Percentiles rank a stretch among this genome's conserved stretches.
Evolutionary conservation across 306 rosid genomes (phyloP).

Genomic region (Citrullus mucosospermus): DNA sequence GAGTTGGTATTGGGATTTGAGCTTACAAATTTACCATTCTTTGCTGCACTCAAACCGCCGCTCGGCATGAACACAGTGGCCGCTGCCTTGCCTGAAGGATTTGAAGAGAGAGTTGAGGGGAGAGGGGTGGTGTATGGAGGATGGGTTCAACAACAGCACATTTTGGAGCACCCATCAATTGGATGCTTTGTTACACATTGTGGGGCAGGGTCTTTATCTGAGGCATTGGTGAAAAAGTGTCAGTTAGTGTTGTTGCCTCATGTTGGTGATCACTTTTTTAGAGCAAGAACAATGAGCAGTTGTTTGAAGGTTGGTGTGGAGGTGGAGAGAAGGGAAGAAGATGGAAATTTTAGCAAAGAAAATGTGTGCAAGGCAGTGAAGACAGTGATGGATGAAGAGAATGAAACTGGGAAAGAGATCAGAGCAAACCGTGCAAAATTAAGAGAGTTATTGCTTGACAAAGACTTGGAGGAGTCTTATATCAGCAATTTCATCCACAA

Average conservation of each 20-base stretch:
- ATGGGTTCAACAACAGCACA: constrained; percentile 57
- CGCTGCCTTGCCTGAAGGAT: constrained; percentile 48
- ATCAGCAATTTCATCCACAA: constrained; percentile 26
- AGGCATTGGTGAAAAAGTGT: constrained; percentile 38
- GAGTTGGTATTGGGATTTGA: constrained; percentile 60
- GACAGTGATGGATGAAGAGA: constrained; percentile 27
- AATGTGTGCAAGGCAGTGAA: constrained; percentile 33
- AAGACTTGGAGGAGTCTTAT: constrained; percentile 36
- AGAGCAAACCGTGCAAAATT: constrained; percentile 32
- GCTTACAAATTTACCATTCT: constrained; percentile 42
- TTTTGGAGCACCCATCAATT: constrained; percentile 52
- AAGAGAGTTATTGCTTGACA: constrained; percentile 25
- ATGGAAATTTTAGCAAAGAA: constrained; percentile 36
- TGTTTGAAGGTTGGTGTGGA: constrained; percentile 45
- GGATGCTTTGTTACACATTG: constrained; percentile 80
- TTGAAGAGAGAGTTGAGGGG: constrained; percentile 25
- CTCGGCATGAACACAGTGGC: constrained; percentile 24
- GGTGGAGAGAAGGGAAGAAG: constrained; percentile 44
- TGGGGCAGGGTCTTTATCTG: constrained; percentile 55
- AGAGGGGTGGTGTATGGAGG: constrained; percentile 50
- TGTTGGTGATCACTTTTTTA: constrained; percentile 41
- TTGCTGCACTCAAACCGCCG: constrained; percentile 43
- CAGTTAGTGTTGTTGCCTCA: constrained; percentile 46
- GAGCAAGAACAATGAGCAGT: constrained; percentile 41
- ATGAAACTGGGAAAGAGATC: constrained; percentile 25